These are phyloP conservation scores for Pinus tabuliformis DNA, from an alignment of 75 land plant species.

Conservation along the genomic window DNA sequence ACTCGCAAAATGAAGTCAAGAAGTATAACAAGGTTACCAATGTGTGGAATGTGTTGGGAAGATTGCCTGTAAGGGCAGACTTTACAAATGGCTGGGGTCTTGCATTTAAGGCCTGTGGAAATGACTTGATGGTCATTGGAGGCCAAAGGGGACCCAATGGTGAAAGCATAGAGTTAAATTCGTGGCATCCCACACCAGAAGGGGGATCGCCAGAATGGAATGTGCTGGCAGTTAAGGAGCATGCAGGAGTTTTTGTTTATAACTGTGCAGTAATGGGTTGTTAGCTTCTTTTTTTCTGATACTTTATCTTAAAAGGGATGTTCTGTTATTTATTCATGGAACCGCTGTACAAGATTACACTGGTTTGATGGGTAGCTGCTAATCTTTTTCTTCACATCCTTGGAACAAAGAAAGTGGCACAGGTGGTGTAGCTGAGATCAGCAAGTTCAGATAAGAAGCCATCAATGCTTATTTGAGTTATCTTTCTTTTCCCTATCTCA, in stretches of 20 bases:
- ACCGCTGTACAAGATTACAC: constrained; percentile 7
- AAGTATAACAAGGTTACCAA: constrained; percentile 47
- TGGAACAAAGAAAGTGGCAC: neutral
- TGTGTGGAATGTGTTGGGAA: constrained; percentile 39
- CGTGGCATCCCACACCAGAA: constrained; percentile 33
- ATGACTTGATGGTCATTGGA: constrained; percentile 36
- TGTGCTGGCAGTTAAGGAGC: constrained; percentile 28
- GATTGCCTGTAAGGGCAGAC: constrained; percentile 52
- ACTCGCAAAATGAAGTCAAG: constrained; percentile 33
- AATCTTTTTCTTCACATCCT: neutral
- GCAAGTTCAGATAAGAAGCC: neutral
- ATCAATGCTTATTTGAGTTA: neutral
- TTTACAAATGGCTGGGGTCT: constrained; percentile 60
- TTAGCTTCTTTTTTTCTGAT: neutral
- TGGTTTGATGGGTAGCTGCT: constrained; percentile 6
- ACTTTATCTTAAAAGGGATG: neutral
- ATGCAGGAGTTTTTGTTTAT: constrained; percentile 47
- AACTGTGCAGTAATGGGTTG: constrained; percentile 72
- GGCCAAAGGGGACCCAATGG: constrained; percentile 46
- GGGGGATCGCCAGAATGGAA: constrained; percentile 23
- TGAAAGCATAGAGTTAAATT: constrained; percentile 37
- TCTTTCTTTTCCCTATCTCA: neutral
- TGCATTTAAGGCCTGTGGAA: constrained; percentile 56
- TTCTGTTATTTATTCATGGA: constrained; percentile 5
- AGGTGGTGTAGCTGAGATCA: neutral